phyloP scores from a whole-genome alignment of 306 rosid species.

The Cyamopsis tetragonoloba region DNA sequence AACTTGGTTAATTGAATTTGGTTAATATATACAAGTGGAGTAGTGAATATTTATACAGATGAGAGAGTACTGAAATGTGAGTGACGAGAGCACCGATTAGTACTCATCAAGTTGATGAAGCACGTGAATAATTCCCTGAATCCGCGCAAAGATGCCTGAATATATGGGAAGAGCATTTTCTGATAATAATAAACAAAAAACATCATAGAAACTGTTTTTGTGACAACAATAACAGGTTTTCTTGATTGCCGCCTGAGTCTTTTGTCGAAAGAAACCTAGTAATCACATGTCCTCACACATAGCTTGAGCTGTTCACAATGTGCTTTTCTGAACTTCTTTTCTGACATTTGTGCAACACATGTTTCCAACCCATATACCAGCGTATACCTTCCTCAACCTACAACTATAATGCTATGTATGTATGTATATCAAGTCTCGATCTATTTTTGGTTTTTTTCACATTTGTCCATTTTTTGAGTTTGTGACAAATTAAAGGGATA shows the following conservation, averaged over 20 bases:
- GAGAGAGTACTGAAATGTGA: slow-evolving; percentile 10
- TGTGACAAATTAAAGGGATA: not conserved
- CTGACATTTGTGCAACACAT: slow-evolving; percentile 2
- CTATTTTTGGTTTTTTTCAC: no score
- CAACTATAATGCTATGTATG: not conserved
- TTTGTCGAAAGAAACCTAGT: slow-evolving; percentile 37
- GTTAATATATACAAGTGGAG: not conserved
- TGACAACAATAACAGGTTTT: slow-evolving; percentile 27
- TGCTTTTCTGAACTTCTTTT: slow-evolving; percentile 19
- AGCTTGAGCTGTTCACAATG: slow-evolving; percentile 29
- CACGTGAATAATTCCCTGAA: slow-evolving; percentile 53
- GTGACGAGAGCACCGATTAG: slow-evolving; percentile 20
- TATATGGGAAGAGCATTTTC: slow-evolving; percentile 1
- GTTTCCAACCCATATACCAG: not conserved
- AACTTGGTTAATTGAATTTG: not conserved
- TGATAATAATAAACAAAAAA: slow-evolving; percentile 11
- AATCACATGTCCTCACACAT: slow-evolving; percentile 20
- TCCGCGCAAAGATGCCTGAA: slow-evolving; percentile 49
- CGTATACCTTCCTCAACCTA: not conserved
- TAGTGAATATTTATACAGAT: not conserved
- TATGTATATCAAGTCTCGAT: not conserved
- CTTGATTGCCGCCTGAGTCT: slow-evolving; percentile 28
- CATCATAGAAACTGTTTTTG: slow-evolving; percentile 4
- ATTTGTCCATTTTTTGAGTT: not conserved
- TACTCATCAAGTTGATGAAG: slow-evolving; percentile 29